Base-by-base conservation (phyloP, 108 stramenopile species). In the Fistulifera pelliculosa region DNA sequence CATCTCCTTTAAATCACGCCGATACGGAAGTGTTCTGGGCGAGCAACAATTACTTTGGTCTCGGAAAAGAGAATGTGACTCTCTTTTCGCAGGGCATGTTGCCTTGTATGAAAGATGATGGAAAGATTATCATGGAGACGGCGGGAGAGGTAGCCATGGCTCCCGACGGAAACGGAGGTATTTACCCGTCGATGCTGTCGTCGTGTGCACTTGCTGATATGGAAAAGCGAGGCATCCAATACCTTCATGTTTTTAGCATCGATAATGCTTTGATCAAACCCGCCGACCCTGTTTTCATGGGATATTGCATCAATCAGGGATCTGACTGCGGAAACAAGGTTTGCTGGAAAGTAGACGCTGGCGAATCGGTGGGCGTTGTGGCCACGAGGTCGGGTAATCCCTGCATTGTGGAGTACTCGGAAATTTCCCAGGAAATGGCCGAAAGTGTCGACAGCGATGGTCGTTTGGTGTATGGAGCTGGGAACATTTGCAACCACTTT, bases 401-500 rank as follows among this genome's bases (percentile, higher is more conserved):
- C 0, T 88, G 86, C 61, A 75, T 98, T 45, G 86, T 98, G 1
- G 96, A 98, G 62, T 98, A 98, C 61, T 83, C 81, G 17, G 96
- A 98, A 48, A 80, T 96, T 43, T 58, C 73, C 38, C 60, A 60
- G 17, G 83, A 78, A 53, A 76, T 90, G 81, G 77, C 87, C 13
- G 86, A 80, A 61, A 53, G 58, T 25, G 70, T 57, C 22, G 70
- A 71, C 25, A 61, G 45, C 11, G 44, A 52, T 21, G 86, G 85
- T 22, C 64, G 75, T 16, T 70, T 96, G 24, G 65, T 85, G 1
- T 98, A 84, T 70, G 94, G 96, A 18, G 94, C 96, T 7, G 98
- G 92, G 27, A 99, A 99, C 69, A 96, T 99, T 49, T 99, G 98
- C 85, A 96, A 94, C 70, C 98, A 99, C 71, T 94, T 79, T 58